Conservation (phyloP, 495 filamentous ascomycete species). For the Aspergillus funiculosus region DNA sequence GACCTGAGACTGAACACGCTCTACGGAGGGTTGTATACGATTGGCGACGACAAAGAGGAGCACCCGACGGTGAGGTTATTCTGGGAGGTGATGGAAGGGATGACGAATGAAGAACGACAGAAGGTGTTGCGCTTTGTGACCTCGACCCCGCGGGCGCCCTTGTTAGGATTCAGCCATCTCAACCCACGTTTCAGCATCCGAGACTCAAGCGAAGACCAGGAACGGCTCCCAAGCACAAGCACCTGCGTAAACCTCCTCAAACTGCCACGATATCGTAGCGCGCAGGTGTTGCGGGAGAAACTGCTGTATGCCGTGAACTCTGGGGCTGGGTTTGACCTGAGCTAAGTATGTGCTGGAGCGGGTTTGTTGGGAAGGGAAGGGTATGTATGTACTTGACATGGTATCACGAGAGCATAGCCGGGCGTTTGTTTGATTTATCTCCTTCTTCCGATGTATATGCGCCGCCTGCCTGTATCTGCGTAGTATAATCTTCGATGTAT, state of each 20-base stretch:
- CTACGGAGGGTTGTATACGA: constrained; percentile 80
- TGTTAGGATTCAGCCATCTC: constrained; percentile 83
- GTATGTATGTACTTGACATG: not conserved
- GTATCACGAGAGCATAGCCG: not conserved
- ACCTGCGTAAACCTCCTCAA: constrained; percentile 97
- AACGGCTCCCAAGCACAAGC: constrained; percentile 87
- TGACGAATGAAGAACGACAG: constrained; percentile 68
- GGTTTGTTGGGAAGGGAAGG: not conserved
- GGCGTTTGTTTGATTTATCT: too few relatives aligned
- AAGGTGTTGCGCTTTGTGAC: constrained; percentile 96
- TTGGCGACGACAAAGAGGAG: constrained; percentile 81
- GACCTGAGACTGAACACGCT: constrained; percentile 81
- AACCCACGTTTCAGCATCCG: constrained; percentile 85
- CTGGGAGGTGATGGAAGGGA: constrained; percentile 79
- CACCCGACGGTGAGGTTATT: constrained; percentile 82
- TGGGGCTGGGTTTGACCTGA: constrained; percentile 93
- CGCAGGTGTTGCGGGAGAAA: constrained; percentile 61
- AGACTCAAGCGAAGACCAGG: constrained; percentile 71
- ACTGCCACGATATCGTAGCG: constrained; percentile 72
- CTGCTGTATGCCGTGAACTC: constrained; percentile 86
- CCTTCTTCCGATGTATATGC: too few relatives aligned
- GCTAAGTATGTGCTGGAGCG: constrained; percentile 35
- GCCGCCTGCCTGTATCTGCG: too few relatives aligned
- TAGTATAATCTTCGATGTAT: too few relatives aligned
- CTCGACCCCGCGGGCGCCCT: constrained; percentile 82